Evolutionary conservation across 495 filamentous ascomycete species (phyloP).

Genomic region (Podospora tetraspora): DNA sequence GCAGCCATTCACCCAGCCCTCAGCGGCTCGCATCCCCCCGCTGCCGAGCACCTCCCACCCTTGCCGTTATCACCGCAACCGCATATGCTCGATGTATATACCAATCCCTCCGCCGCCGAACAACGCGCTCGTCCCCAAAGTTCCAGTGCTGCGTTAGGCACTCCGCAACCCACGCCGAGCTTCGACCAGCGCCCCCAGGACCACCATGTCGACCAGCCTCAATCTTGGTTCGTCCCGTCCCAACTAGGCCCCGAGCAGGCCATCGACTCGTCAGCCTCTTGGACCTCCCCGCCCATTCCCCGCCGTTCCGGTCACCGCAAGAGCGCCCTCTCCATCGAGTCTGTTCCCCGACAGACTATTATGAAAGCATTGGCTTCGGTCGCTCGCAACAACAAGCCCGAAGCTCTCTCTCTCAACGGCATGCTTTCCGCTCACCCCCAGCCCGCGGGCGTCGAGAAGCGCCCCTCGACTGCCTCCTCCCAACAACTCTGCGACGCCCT

Average conservation of each 20-base stretch:
- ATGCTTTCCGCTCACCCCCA: conserved; percentile 43
- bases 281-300: conserved; percentile 10
- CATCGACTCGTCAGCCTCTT: conserved; percentile 1
- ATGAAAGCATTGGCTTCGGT: conserved; percentile 81
- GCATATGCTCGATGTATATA: conserved; percentile 21
- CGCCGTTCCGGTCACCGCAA: conserved; percentile 44
- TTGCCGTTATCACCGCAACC: conserved; percentile 12
- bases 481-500: conserved; percentile 62
- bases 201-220: conserved; percentile 14
- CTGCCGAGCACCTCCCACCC: conserved; percentile 18
- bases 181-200: background rate
- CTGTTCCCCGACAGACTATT: conserved; percentile 77
- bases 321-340: conserved; percentile 61
- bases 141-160: conserved; percentile 18
- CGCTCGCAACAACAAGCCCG: conserved; percentile 54
- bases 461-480: conserved; percentile 46
- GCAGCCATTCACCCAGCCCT: conserved; percentile 39
- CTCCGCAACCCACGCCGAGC: conserved; percentile 5
- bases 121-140: conserved; percentile 20
- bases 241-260: conserved; percentile 7
- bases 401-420: conserved; percentile 50
- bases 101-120: conserved; percentile 18
- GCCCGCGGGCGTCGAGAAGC: conserved; percentile 41
- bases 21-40: conserved; percentile 11
- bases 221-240: conserved; percentile 6